Conservation (phyloP, 2,329 filamentous ascomycete species). For the Metarhizium robertsii region DNA sequence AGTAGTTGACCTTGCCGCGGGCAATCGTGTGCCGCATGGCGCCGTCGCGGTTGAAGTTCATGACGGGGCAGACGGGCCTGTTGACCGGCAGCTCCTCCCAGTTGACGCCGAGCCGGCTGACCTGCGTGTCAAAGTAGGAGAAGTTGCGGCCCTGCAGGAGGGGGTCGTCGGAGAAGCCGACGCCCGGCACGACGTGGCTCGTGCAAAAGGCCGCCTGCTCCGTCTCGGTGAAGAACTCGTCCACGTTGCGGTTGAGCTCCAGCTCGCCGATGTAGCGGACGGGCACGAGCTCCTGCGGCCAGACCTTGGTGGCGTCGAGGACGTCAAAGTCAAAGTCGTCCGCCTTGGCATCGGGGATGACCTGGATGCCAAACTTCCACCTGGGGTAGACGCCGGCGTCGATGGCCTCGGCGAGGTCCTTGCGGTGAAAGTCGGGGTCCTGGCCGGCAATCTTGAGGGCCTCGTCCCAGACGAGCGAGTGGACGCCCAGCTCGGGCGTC, state of each 20-base stretch:
- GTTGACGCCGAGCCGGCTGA: conserved; percentile 55
- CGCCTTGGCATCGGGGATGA: conserved; percentile 60
- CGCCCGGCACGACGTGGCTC: conserved; percentile 67
- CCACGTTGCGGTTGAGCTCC: conserved; percentile 69
- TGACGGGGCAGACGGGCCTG: conserved; percentile 61
- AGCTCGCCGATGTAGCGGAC: conserved; percentile 71
- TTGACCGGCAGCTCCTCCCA: conserved; percentile 74
- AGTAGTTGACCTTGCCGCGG: conserved; percentile 7
- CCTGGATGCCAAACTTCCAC: conserved; percentile 79
- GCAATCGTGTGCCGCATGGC: conserved; percentile 7
- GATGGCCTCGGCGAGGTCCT: conserved; percentile 68
- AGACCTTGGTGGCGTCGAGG: conserved; percentile 76
- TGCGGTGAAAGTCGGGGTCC: conserved; percentile 74
- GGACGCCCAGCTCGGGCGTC: conserved; percentile 64
- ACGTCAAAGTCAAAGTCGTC: conserved; percentile 80
- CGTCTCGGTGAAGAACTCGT: conserved; percentile 74
- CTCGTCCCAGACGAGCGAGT: conserved; percentile 73
- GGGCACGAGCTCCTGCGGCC: conserved; percentile 70
- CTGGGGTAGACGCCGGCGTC: conserved; percentile 60
- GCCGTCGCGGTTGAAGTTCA: conserved; percentile 64
- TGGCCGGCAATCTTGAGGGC: conserved; percentile 65
- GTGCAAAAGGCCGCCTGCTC: conserved; percentile 82
- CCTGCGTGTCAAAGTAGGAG: conserved; percentile 50
- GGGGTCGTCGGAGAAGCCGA: conserved; percentile 69
- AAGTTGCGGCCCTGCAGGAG: conserved; percentile 66